These are phyloP conservation scores for Draba incana DNA, from an alignment of 345 rosid species.

Conservation along the genomic window DNA sequence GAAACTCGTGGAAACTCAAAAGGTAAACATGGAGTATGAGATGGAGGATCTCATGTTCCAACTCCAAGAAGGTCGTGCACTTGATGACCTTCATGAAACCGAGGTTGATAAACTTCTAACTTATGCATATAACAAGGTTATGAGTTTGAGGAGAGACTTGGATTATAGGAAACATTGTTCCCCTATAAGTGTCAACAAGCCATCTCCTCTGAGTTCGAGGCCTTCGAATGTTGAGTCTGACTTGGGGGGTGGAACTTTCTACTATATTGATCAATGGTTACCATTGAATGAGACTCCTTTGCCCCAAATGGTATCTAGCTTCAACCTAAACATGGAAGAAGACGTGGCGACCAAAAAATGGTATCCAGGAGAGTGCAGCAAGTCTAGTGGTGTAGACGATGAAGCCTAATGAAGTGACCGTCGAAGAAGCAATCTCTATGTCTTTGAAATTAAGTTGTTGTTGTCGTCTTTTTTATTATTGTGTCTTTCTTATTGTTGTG, in stretches of 20 bases:
- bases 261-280: conserved; percentile 9
- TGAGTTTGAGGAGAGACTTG: neutral
- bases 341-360: neutral
- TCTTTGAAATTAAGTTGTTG: conserved; percentile 10
- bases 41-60: conserved; percentile 18
- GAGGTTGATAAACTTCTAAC: conserved; percentile 1
- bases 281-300: conserved; percentile 2
- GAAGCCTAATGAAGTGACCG: conserved; percentile 14
- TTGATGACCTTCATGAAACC: neutral
- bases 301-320: neutral
- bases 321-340: conserved; percentile 6
- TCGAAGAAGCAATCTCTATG: neutral
- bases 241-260: neutral
- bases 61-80: neutral
- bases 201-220: neutral
- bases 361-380: conserved; percentile 19
- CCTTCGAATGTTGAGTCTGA: neutral
- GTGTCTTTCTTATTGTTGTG: neutral
- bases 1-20: neutral
- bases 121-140: neutral
- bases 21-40: conserved; percentile 4
- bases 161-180: neutral
- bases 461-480: neutral
- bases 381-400: conserved; percentile 5
- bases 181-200: neutral